phyloP scores from a whole-genome alignment of 768 basidiomycete species.

The Mrakia hoshinonis region DNA sequence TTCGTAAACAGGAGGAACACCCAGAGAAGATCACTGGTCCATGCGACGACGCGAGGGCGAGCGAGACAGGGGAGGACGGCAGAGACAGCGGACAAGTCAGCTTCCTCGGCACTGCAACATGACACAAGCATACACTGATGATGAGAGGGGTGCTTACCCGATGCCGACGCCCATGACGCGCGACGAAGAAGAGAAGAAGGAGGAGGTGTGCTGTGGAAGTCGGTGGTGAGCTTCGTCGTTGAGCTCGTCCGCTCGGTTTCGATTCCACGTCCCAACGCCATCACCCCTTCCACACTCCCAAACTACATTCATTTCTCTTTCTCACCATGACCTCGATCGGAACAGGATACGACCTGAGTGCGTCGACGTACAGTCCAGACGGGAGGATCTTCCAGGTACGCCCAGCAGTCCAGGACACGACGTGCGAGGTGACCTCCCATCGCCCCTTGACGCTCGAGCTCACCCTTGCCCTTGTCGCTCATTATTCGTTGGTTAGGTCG shows the following conservation, averaged over 20 bases:
- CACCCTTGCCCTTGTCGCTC: background rate
- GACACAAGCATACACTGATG: no score
- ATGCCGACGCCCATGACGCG: no score
- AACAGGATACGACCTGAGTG: conserved; percentile 94
- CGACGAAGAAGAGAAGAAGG: no score
- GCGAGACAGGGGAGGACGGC: background rate
- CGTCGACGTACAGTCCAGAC: conserved; percentile 79
- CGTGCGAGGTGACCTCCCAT: background rate
- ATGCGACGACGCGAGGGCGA: background rate
- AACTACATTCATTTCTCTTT: background rate
- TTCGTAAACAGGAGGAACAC: conserved; percentile 81
- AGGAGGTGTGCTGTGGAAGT: background rate
- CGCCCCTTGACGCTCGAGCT: background rate
- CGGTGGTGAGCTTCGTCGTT: background rate
- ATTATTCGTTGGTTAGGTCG: conserved; percentile 53
- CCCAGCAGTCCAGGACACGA: background rate
- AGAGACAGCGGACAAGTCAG: background rate
- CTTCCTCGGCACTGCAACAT: background rate
- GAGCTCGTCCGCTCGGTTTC: background rate
- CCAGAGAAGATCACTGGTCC: conserved; percentile 55
- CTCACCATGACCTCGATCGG: conserved; percentile 86
- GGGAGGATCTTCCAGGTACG: conserved; percentile 94
- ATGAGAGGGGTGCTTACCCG: no score
- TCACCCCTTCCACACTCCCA: background rate
- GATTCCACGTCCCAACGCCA: conserved; percentile 13